Base-by-base conservation (phyloP, 257 asterid genomes). In the Ligustrum vulgare region DNA sequence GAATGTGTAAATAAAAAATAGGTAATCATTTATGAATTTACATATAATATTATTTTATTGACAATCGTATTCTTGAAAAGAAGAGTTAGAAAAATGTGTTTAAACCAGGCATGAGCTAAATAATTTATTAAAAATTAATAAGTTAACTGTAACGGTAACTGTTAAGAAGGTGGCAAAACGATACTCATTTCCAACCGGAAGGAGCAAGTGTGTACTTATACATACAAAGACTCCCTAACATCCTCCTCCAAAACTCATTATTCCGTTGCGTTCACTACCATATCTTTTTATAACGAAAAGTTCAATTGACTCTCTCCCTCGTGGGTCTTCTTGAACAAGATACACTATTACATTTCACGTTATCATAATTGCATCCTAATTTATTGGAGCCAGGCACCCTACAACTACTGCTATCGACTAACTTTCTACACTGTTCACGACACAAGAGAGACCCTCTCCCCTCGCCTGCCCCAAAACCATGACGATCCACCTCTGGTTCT, bases 371-470 rank as follows among this genome's bases (percentile, higher is more conserved):
- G 69, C 79, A 60, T 62, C 84, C 89, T 85, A 84, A 75, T 79
- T 86, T 86, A 82, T 83, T 78, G 54, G 85, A 80, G 66, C 82
- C 78, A 43, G 60, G 74, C 72, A 74, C 82, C 71, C 88, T 85
- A 86, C 77, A 71, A 74, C 86, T 80, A 76, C 81, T 75, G 49
- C 89, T 78, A 76, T 82, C 49, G 51, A 36, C 83, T 83, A 85
- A 43, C 37, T 84, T 78, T 54, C 86, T 82, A 70, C 80, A 71
- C 47, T 71, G 82, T 67, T 81, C 84, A 68, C 66, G 75, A 78
- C 81, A 41, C 70, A 63, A 76, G 45, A 73, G 75, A 22, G 79
- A 66, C 13, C n/a, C 54, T 22, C 77, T 72, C 66, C 80, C 74
- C 66, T 76, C 73, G 67, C 81, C 67, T 62, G 73, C 73, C 82